Conservation (phyloP, 1,284 basidiomycete genomes). For the Coniferiporia weirii region DNA sequence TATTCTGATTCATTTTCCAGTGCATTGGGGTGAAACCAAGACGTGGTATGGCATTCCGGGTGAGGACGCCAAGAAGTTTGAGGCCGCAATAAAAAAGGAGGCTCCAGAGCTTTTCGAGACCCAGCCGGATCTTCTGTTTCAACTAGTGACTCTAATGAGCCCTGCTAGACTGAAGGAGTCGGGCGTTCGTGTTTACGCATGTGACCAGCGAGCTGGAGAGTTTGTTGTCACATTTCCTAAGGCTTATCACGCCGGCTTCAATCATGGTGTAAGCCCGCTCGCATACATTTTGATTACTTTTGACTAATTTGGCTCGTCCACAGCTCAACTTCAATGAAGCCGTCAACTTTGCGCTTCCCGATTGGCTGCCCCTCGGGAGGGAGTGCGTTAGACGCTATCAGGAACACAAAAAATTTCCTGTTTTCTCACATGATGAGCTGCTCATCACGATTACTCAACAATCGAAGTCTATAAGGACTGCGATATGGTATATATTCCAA, state of each 20-base stretch:
- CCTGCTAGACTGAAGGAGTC: conserved; percentile 82
- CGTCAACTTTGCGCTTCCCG: conserved; percentile 96
- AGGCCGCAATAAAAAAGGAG: conserved; percentile 90
- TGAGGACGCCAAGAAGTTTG: conserved; percentile 91
- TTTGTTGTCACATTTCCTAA: conserved; percentile 98
- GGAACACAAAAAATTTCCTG: conserved; percentile 86
- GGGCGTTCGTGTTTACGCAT: conserved; percentile 91
- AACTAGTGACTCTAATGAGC: conserved; percentile 98
- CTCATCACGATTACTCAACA: conserved; percentile 93
- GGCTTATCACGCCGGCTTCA: conserved; percentile 98
- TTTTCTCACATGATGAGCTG: conserved; percentile 98
- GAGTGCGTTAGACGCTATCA: conserved; percentile 88
- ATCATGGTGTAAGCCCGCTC: conserved; percentile 77
- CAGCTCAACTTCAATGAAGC: conserved; percentile 99
- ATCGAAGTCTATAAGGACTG: conserved; percentile 89
- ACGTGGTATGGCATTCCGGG: conserved; percentile 99
- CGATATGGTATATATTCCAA: conserved; percentile 71
- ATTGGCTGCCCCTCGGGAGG: conserved; percentile 87
- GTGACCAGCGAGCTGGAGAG: conserved; percentile 96
- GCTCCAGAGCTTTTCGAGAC: conserved; percentile 99
- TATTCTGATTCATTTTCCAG: conserved; percentile 39
- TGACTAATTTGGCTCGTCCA: conserved; percentile 21
- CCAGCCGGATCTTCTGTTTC: conserved; percentile 94
- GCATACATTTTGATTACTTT: conserved; percentile 19
- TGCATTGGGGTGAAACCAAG: conserved; percentile 99